Base-by-base conservation (phyloP, 1,284 basidiomycete genomes). In the Athelia sp. region DNA sequence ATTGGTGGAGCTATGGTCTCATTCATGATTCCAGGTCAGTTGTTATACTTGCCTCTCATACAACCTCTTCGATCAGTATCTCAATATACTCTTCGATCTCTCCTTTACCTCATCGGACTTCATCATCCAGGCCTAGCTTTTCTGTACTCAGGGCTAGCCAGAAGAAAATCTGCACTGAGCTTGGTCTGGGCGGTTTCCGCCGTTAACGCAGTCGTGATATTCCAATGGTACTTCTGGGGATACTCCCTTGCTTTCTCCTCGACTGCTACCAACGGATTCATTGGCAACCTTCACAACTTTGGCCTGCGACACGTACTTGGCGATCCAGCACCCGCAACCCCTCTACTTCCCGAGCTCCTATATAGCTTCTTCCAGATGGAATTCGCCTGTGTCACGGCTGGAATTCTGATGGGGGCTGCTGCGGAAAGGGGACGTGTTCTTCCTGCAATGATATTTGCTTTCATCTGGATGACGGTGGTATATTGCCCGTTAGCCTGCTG, bases 331-430 rank as follows among this genome's bases (percentile, higher is more conserved):
- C 84, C 90, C 13, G 89, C 84, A 36, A 84, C 84, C 2, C 81
- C 82, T 38, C 72, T 84, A 46, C 76, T 90, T 50, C 87, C 86
- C 3, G 79, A 82, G 53, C 68, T 90, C 49, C 72, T 90, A 42
- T 93, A 91, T 70, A 84, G 84, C 53, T 89, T 93, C 66, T 94
- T 91, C 71, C 90, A 95, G 66, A 89, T 90, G 83, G 88, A 90
- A 69, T 91, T 91, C 59, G 88, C 84, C 6, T 85, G 85, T 50
- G 87, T 91, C 21, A 89, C 88, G 8, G 81, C 81, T 36, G 84
- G 73, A 32, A 89, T 90, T 52, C 65, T 90, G 24, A 76, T 92
- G 75, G 86, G 86, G 46, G 84, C 79, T n/a, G 82, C 95, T 14
- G 93, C 93, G 2, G 94, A 97, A 66, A 82, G 94, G 47, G 90